Base-by-base conservation (phyloP, 768 basidiomycete species). In the Leccinum rimulosum region DNA sequence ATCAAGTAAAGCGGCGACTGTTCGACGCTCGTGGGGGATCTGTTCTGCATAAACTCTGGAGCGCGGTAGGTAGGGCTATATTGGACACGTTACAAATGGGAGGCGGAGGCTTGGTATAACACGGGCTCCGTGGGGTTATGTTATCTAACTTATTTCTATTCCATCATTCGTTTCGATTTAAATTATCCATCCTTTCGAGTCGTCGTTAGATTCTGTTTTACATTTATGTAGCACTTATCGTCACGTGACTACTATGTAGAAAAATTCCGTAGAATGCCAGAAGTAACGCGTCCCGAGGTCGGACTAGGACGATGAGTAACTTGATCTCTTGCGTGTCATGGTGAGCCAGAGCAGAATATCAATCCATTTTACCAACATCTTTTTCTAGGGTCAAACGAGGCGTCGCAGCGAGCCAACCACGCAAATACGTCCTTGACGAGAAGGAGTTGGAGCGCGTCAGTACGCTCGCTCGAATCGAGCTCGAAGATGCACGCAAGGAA, bases 381-480 rank as follows among this genome's bases (percentile, higher is more conserved):
- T 57, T 61, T 59, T 15, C 4, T 33, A 86, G 85, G 93, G 89
- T 97, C 28, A 85, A 85, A 62, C 82, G 90, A 55, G 95, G 97
- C 9, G 83, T 86, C 17, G 79, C 95, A 3, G 77, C 80, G 3
- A 81, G 80, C 50, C 82, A 94, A 64, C 96, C 97, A 2, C 75
- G 78, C 68, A 93, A 91, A 77, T 98, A 98, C 73, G 81, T 89
- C 54, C 85, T 98, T 31, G 93, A 97, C 68, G 92, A 95, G 68
- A 77, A 84, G 54, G 97, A 99, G 74, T 80, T 98, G 12, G 85
- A 89, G 68, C 85, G 97, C 27, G 92, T 98, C 52, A 93, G 93
- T 64, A 81, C 87, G 22, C 82, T 99, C 27, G 93, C 95, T 14
- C 77, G 85, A 54, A 89, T 94, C 58, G 89, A 95, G 68, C 83